Evolutionary conservation across 345 rosid genomes (phyloP).

Genomic region (Linum trigynum): DNA sequence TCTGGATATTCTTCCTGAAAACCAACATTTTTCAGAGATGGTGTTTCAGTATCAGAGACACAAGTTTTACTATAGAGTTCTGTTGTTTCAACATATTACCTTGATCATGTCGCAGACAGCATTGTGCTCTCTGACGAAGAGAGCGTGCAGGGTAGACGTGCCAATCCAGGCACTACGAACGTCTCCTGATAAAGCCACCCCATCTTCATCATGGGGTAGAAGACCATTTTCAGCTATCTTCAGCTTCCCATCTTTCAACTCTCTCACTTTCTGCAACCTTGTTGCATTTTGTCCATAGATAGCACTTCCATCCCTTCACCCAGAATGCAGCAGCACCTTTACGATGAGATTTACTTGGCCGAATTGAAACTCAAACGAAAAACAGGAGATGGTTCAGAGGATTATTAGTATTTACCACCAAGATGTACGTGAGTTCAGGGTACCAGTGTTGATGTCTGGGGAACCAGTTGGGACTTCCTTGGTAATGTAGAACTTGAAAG

Average conservation of each 20-base stretch:
- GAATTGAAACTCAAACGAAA: neutral
- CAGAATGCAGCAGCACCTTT: no score
- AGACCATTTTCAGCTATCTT: constrained; percentile 44
- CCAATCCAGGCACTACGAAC: constrained; percentile 79
- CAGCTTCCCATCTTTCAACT: constrained; percentile 50
- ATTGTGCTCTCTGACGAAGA: constrained; percentile 66
- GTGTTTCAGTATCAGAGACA: no score
- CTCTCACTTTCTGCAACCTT: constrained; percentile 32
- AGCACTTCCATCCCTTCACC: constrained; percentile 48
- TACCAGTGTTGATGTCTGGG: constrained; percentile 34
- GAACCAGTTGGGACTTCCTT: constrained; percentile 43
- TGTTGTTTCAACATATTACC: constrained; percentile 15
- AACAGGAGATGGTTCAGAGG: no score
- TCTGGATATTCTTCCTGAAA: constrained; percentile 16
- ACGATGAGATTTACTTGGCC: no score
- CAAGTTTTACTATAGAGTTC: no score
- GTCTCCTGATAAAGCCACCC: constrained; percentile 66
- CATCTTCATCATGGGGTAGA: constrained; percentile 46
- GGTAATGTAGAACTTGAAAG: constrained; percentile 42
- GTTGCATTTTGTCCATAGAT: constrained; percentile 39
- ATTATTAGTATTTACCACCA: constrained; percentile 39
- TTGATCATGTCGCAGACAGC: constrained; percentile 53
- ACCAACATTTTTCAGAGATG: no score
- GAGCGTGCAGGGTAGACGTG: constrained; percentile 57
- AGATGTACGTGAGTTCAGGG: constrained; percentile 38